Percentiles rank a stretch among this genome's conserved stretches.
These are phyloP conservation scores for Cystobasidium pallidum DNA, from an alignment of 1,284 basidiomycete species.

Conservation along the genomic window DNA sequence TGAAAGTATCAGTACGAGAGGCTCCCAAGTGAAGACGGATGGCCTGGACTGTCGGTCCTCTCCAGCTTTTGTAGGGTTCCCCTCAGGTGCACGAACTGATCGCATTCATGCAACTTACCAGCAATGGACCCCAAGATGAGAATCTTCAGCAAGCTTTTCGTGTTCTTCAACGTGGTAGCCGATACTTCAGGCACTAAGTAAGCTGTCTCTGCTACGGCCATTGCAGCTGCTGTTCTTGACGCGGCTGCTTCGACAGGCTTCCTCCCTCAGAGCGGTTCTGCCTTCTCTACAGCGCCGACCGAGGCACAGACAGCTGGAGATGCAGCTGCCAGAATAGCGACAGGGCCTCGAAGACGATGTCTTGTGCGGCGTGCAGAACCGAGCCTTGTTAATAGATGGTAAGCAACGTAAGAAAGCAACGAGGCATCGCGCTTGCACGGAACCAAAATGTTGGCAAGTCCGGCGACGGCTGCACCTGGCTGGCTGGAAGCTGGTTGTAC, in stretches of 20 bases:
- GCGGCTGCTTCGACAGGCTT: conserved; percentile 2
- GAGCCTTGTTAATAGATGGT: no score
- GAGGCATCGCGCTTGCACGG: no score
- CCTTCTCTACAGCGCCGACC: neutral
- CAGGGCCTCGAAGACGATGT: neutral
- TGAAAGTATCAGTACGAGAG: neutral
- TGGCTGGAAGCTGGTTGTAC: no score
- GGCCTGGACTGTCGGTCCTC: no score
- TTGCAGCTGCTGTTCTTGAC: neutral
- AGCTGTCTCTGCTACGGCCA: conserved; percentile 38
- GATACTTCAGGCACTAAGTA: conserved; percentile 31
- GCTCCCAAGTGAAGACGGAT: neutral
- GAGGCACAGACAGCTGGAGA: neutral
- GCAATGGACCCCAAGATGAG: conserved; percentile 84
- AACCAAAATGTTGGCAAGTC: no score
- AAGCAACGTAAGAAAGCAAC: no score
- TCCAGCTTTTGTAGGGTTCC: neutral
- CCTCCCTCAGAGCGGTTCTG: no score
- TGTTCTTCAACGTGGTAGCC: conserved; percentile 27
- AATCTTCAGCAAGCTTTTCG: conserved; percentile 65
- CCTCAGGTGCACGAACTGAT: neutral
- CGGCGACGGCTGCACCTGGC: no score
- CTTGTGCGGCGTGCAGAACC: no score
- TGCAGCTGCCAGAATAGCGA: neutral
- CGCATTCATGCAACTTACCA: conserved; percentile 53